Conservation (phyloP, 23 red algal genomes). For the Chondrus crispus region DNA sequence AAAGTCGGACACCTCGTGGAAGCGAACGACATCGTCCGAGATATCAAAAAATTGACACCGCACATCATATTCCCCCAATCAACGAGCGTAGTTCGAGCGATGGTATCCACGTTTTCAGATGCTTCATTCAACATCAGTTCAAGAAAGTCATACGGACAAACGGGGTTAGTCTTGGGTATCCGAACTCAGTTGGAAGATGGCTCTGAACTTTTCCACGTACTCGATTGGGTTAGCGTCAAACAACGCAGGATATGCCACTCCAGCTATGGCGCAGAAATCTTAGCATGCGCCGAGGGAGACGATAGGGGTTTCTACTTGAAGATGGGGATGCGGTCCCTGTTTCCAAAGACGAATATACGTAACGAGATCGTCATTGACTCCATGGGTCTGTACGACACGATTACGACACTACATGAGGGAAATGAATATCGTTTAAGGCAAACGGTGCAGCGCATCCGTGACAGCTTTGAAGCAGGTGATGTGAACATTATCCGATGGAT, state of each 20-base stretch:
- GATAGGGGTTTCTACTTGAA: conserved; percentile 17
- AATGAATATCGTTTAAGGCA: neutral
- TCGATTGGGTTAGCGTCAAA: neutral
- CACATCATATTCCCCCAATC: neutral
- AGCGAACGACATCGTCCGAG: neutral
- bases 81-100: neutral
- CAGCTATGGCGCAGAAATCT: neutral
- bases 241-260: neutral
- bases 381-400: neutral
- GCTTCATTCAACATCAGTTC: conserved; percentile 26
- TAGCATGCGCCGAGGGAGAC: neutral
- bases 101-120: conserved; percentile 7
- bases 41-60: neutral
- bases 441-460: neutral
- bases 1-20: conserved; percentile 2
- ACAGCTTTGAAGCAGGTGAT: neutral
- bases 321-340: neutral
- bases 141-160: conserved; percentile 12
- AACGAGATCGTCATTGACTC: neutral
- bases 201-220: neutral
- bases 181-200: no score
- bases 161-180: conserved; percentile 32
- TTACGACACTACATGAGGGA: neutral
- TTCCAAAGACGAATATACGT: neutral
- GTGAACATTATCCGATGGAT: neutral